Evolutionary conservation across 1,139 yeast genomes (phyloP).

Genomic region (Debaryomycetaceae sp.): DNA sequence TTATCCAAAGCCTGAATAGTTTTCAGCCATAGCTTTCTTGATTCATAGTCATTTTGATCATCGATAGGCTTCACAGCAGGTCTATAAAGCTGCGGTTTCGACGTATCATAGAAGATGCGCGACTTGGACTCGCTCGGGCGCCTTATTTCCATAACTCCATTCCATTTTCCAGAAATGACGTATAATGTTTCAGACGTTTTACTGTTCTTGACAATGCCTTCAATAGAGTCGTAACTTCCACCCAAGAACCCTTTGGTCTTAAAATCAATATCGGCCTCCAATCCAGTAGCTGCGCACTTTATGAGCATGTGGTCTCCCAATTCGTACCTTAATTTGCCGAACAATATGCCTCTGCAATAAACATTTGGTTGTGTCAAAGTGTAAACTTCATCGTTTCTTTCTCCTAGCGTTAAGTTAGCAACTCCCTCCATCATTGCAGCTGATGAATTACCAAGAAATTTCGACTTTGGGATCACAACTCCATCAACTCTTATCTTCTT

Average conservation of each 20-base stretch:
- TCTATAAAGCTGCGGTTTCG: slow-evolving; percentile 41
- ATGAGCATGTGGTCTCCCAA: slow-evolving; percentile 86
- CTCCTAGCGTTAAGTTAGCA: slow-evolving; percentile 67
- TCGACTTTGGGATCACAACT: slow-evolving; percentile 77
- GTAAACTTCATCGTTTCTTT: slow-evolving; percentile 62
- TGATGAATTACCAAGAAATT: slow-evolving; percentile 89
- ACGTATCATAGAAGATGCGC: slow-evolving; percentile 61
- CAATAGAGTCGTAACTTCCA: slow-evolving; percentile 88
- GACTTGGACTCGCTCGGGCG: slow-evolving; percentile 46
- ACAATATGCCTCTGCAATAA: slow-evolving; percentile 89
- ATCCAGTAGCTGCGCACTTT: slow-evolving; percentile 56
- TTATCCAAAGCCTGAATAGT: slow-evolving; percentile 73
- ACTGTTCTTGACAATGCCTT: slow-evolving; percentile 60
- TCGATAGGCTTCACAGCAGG: slow-evolving; percentile 75
- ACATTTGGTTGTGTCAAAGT: slow-evolving; percentile 89
- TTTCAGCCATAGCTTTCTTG: slow-evolving; percentile 76
- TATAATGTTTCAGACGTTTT: slow-evolving; percentile 53
- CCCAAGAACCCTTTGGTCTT: slow-evolving; percentile 91
- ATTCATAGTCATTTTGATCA: slow-evolving; percentile 79
- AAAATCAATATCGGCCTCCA: slow-evolving; percentile 82
- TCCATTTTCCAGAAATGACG: slow-evolving; percentile 88
- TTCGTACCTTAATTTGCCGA: slow-evolving; percentile 86
- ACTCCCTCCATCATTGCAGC: slow-evolving; percentile 97
- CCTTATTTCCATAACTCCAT: slow-evolving; percentile 73
- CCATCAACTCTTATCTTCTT: slow-evolving; percentile 85